Base-by-base conservation (phyloP, 306 rosid species). In the Cucumis cinereus region DNA sequence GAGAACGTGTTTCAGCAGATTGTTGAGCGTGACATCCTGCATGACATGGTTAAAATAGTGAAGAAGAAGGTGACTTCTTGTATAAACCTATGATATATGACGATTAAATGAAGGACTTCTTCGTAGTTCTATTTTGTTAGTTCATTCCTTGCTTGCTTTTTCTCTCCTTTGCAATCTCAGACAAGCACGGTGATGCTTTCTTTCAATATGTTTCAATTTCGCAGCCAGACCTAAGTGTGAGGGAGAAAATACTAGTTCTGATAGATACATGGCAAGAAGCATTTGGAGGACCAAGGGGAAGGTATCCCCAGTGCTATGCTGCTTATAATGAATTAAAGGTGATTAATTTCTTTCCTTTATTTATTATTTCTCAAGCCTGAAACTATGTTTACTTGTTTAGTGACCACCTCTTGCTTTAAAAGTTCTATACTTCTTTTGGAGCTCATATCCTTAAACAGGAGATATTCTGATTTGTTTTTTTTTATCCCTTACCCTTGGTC, bases 191-290 rank as follows among this genome's bases (percentile, higher is more conserved):
- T 73, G 75, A 71, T 78, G 7, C 81, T 78, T 74, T 76, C 75
- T 79, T 76, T 81, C 58, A 85, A 82, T 75, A 86, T 28, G 77
- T 79, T 72, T 77, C 45, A 84, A 84, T 77, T 88, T 28, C 78
- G 73, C 98, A 94, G 99, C 99, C 98, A 4, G 96, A 88, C 84
- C 87, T 94, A 81, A 84, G 74, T 83, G 98, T 94, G 81, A 92
- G 91, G 84, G 98, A 94, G 82, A 94, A 94, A 87, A 94, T 94
- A 78, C 84, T 94, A 75, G 82, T 77, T 82, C 84, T 94, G 59
- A 90, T 94, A 75, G 93, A 92, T 82, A 79, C 96, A 23, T 94
- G 99, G 99, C 99, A 94, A 94, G 97, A 89, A 82, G 99, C 99
- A 74, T 89, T 92, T 78, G 98, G 93, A 60, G 97, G 97, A 16